A percentile compares a stretch with the other conserved stretches of the same genome.
Conservation (phyloP, 768 basidiomycete genomes). For the Vararia minispora region DNA sequence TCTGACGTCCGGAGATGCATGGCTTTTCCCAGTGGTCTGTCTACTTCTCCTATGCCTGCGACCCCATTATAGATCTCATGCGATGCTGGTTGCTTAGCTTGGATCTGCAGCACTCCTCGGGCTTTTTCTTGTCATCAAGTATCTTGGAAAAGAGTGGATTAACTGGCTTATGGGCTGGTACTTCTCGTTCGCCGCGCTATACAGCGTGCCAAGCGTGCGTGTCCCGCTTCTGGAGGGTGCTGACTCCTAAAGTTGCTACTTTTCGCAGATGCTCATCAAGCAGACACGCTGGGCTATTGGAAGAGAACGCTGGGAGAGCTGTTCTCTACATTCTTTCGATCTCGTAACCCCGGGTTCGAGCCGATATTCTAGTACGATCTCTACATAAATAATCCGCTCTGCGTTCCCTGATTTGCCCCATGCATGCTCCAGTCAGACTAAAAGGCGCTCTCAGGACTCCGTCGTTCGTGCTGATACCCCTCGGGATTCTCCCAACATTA, state of each 20-base stretch:
- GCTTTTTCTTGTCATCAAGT: constrained; percentile 61
- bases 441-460: no score
- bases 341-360: constrained; percentile 9
- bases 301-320: constrained; percentile 40
- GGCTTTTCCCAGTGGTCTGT: constrained; percentile 66
- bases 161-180: constrained; percentile 74
- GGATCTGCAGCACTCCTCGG: constrained; percentile 62
- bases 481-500: constrained; percentile 55
- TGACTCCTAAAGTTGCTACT: not conserved
- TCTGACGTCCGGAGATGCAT: constrained; percentile 58
- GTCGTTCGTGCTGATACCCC: constrained; percentile 41
- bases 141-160: constrained; percentile 71
- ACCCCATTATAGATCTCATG: not conserved
- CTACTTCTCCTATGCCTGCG: not conserved
- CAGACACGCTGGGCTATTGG: constrained; percentile 41
- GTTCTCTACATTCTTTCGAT: no score
- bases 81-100: constrained; percentile 27
- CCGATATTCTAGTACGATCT: not conserved
- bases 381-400: constrained; percentile 24
- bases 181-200: constrained; percentile 53
- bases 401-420: constrained; percentile 32
- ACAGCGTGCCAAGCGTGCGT: constrained; percentile 59
- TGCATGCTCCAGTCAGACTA: no score
- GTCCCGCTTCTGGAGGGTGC: not conserved
- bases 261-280: constrained; percentile 38